Evolutionary conservation across 768 basidiomycete species (phyloP).

Genomic region (Pleurotus tuoliensis): DNA sequence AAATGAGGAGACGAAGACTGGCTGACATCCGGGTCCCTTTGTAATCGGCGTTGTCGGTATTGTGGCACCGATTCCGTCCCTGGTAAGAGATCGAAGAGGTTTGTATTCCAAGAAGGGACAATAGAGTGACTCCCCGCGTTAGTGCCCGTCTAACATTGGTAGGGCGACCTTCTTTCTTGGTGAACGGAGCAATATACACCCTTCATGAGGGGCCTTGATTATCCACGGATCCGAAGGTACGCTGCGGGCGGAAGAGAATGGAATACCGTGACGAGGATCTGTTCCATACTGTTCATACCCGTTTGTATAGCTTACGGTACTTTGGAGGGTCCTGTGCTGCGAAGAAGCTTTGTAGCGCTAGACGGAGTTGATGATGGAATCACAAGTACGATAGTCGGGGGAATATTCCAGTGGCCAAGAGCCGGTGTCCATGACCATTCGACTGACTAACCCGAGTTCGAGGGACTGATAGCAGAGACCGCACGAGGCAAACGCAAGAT

Average conservation of each 20-base stretch:
- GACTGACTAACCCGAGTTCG: neutral
- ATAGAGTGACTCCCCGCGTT: neutral
- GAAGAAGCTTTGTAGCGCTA: too few species aligned
- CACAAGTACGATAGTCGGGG: too few species aligned
- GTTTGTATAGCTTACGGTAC: neutral
- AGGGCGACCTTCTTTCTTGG: neutral
- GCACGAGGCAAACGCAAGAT: slow-evolving; percentile 3
- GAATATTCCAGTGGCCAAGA: too few species aligned
- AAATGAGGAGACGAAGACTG: too few species aligned
- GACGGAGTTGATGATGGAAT: too few species aligned
- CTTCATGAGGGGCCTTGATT: neutral
- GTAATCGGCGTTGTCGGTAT: too few species aligned
- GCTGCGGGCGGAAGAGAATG: neutral
- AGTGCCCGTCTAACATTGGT: neutral
- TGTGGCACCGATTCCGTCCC: too few species aligned
- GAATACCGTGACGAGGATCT: neutral
- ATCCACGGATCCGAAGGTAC: neutral
- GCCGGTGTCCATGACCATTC: neutral
- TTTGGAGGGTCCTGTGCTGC: too few species aligned
- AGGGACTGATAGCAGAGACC: neutral
- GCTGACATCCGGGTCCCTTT: too few species aligned
- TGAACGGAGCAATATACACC: neutral
- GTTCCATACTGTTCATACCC: neutral
- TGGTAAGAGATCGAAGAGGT: too few species aligned
- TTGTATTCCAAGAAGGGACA: too few species aligned